phyloP scores from a whole-genome alignment of 108 stramenopile species.

The Nitzschia sp. region DNA sequence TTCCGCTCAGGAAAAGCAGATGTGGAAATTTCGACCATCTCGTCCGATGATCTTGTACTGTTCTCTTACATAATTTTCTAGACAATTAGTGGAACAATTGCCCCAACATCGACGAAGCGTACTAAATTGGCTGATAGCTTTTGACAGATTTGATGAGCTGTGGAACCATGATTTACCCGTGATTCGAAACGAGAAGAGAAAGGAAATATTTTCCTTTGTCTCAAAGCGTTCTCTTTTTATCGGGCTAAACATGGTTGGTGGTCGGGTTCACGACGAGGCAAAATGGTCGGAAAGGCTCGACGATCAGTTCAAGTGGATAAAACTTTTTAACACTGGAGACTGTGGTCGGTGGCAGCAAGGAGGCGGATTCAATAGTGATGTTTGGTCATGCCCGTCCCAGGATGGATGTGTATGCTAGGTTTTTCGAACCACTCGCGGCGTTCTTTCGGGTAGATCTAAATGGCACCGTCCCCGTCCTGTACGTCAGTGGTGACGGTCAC shows the following conservation, averaged over 20 bases:
- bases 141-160: slow-evolving; percentile 30
- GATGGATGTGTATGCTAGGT: slow-evolving; percentile 8
- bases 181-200: slow-evolving; percentile 6
- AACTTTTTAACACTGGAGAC: slow-evolving; percentile 9
- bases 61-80: too few relatives aligned
- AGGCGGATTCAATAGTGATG: slow-evolving; percentile 28
- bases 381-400: slow-evolving; percentile 44
- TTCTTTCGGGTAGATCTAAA: slow-evolving; percentile 23
- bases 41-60: too few relatives aligned
- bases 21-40: too few relatives aligned
- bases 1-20: too few relatives aligned
- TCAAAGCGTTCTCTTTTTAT: slow-evolving; percentile 39
- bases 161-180: slow-evolving; percentile 32
- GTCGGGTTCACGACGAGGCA: neutral
- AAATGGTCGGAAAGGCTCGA: slow-evolving; percentile 31
- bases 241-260: slow-evolving; percentile 43
- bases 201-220: slow-evolving; percentile 41
- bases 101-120: slow-evolving; percentile 32
- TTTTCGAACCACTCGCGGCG: slow-evolving; percentile 29
- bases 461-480: slow-evolving; percentile 27
- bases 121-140: slow-evolving; percentile 23
- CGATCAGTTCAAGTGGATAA: slow-evolving; percentile 26
- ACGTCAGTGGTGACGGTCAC: slow-evolving; percentile 42
- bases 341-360: neutral
- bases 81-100: slow-evolving; percentile 28